Percentiles rank a stretch among this genome's conserved stretches.
These are phyloP conservation scores for Otatea glauca DNA, from an alignment of 176 grass and related monocot genomes.

Conservation along the genomic window DNA sequence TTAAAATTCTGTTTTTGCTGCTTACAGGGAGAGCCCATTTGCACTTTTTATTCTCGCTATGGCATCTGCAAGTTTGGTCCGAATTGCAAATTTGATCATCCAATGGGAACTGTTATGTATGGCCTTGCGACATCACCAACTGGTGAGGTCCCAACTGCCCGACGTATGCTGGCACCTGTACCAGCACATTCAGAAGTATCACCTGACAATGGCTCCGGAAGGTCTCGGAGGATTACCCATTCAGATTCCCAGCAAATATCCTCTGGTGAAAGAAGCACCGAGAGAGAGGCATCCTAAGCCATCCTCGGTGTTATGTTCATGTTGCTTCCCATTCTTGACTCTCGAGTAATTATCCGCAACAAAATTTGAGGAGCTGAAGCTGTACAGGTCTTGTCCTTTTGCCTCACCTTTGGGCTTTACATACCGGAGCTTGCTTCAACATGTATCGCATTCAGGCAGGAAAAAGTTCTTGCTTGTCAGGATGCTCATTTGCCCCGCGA, in stretches of 20 bases:
- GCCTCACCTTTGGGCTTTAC: constrained; percentile 45
- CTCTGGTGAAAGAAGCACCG: constrained; percentile 63
- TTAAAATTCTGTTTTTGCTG: constrained; percentile 21
- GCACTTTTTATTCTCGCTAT: constrained; percentile 82
- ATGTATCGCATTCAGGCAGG: constrained; percentile 54
- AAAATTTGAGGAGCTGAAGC: constrained; percentile 51
- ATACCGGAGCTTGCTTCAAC: constrained; percentile 54
- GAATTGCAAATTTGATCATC: constrained; percentile 94
- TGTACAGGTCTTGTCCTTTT: constrained; percentile 55
- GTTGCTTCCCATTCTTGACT: constrained; percentile 49
- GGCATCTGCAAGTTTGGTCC: constrained; percentile 88
- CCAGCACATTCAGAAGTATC: constrained; percentile 50
- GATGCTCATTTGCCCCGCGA: constrained; percentile 48
- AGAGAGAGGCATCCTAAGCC: constrained; percentile 69
- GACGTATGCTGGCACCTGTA: constrained; percentile 48
- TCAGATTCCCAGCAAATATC: constrained; percentile 62
- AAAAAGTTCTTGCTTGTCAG: constrained; percentile 60
- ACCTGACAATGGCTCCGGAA: constrained; percentile 42
- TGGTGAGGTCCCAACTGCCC: constrained; percentile 45
- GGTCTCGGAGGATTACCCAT: constrained; percentile 44
- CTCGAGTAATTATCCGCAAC: constrained; percentile 43
- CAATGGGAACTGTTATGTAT: constrained; percentile 66
- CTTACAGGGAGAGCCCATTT: constrained; percentile 75
- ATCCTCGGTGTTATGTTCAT: constrained; percentile 39
- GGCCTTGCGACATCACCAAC: constrained; percentile 58